Percentiles rank a stretch among this genome's conserved stretches.
Conservation (phyloP, 768 basidiomycete species). For the Neoboletus magnificus region DNA sequence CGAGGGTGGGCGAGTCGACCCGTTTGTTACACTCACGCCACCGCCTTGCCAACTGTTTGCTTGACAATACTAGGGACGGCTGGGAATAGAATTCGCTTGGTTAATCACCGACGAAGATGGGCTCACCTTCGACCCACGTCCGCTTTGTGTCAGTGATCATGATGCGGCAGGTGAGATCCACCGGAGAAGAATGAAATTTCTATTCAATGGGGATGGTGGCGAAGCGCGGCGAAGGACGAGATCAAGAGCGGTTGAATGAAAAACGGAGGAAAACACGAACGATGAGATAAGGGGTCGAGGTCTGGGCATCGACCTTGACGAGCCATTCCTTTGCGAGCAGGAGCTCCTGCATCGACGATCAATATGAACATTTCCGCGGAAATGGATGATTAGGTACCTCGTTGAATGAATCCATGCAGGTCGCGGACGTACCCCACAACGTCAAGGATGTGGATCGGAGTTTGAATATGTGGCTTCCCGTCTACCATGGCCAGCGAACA, state of each 20-base stretch:
- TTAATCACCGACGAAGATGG: slow-evolving; percentile 21
- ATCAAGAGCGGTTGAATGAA: slow-evolving; percentile 8
- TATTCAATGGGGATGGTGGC: slow-evolving; percentile 27
- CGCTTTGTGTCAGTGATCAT: slow-evolving; percentile 72
- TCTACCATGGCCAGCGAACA: slow-evolving; percentile 16
- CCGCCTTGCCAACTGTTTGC: slow-evolving; percentile 60
- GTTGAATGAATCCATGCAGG: slow-evolving; percentile 46
- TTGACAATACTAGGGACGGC: slow-evolving; percentile 44
- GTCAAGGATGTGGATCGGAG: slow-evolving; percentile 16
- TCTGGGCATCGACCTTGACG: slow-evolving; percentile 56
- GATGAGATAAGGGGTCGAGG: slow-evolving; percentile 66
- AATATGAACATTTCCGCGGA: background rate
- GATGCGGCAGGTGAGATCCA: slow-evolving; percentile 56
- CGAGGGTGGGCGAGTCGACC: slow-evolving; percentile 27
- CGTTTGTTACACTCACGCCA: slow-evolving; percentile 61
- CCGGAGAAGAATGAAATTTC: slow-evolving; percentile 62
- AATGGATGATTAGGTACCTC: slow-evolving; percentile 31
- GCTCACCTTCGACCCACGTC: slow-evolving; percentile 71
- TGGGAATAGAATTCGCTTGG: slow-evolving; percentile 15
- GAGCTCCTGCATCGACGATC: slow-evolving; percentile 40
- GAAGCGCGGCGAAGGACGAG: slow-evolving; percentile 1
- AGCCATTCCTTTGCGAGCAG: slow-evolving; percentile 74
- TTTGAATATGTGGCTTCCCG: slow-evolving; percentile 12
- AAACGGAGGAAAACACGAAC: slow-evolving; percentile 42
- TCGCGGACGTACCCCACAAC: background rate